Conservation (phyloP, 768 basidiomycete genomes). For the Strobilomyces confusus region DNA sequence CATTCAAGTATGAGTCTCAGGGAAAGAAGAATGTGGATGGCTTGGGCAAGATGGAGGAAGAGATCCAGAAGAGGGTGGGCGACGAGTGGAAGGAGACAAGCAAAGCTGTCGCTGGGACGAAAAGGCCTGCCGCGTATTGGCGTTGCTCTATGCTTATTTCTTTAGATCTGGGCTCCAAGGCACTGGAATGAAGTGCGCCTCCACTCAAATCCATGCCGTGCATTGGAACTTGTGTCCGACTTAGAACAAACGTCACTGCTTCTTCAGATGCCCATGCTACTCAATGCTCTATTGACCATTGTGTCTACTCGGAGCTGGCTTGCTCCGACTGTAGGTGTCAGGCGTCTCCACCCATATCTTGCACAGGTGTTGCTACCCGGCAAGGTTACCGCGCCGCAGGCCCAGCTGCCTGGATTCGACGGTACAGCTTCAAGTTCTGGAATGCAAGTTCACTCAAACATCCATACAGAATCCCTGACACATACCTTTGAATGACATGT, state of each 20-base stretch:
- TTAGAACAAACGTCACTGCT: too few relatives aligned
- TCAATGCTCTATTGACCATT: constrained; percentile 80
- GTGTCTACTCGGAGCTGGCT: constrained; percentile 89
- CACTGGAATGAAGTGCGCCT: too few relatives aligned
- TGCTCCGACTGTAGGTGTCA: constrained; percentile 65
- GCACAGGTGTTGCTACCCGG: constrained; percentile 77
- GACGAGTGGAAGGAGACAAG: constrained; percentile 52
- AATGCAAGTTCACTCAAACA: constrained; percentile 6
- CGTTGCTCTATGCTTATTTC: constrained; percentile 34
- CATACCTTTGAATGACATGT: constrained; percentile 82
- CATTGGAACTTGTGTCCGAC: too few relatives aligned
- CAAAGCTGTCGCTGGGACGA: constrained; percentile 38
- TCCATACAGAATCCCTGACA: neutral
- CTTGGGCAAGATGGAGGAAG: constrained; percentile 47
- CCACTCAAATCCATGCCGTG: neutral
- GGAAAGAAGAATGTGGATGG: constrained; percentile 32
- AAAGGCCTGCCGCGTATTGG: constrained; percentile 48
- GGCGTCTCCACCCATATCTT: constrained; percentile 81
- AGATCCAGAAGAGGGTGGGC: constrained; percentile 46
- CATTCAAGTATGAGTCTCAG: constrained; percentile 56
- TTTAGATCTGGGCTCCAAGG: too few relatives aligned
- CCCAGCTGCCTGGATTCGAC: constrained; percentile 77
- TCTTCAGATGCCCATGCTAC: constrained; percentile 45
- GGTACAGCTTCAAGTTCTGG: constrained; percentile 29
- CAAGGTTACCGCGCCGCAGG: constrained; percentile 41